Percentiles rank a stretch among this genome's conserved stretches.
Conservation (phyloP, 371 early-diverging fungal species). For the Fennellomyces sp. region DNA sequence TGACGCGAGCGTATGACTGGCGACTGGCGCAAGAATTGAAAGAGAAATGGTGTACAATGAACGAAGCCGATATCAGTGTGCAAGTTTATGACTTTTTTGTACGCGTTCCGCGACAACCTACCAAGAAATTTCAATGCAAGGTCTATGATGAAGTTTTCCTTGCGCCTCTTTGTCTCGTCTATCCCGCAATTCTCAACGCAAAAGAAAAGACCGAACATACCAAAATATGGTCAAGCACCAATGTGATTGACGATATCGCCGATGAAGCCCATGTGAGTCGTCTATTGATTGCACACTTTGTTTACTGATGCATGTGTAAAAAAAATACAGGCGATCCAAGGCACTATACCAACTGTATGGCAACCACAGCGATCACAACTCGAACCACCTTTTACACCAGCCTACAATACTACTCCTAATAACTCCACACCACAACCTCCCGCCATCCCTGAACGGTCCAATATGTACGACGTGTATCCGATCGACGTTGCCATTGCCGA, state of each 20-base stretch:
- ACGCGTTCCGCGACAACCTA: constrained; percentile 69
- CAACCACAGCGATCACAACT: constrained; percentile 7
- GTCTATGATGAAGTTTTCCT: constrained; percentile 85
- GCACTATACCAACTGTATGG: constrained; percentile 9
- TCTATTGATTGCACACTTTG: not conserved
- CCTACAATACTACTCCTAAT: not conserved
- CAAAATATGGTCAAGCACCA: constrained; percentile 20
- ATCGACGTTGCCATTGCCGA: constrained; percentile 84
- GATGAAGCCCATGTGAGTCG: constrained; percentile 37
- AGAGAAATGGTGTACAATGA: constrained; percentile 81
- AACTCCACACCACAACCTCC: constrained; percentile 1
- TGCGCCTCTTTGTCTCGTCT: constrained; percentile 72
- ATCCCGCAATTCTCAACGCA: constrained; percentile 51
- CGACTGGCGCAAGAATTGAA: constrained; percentile 72
- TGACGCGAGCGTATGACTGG: constrained; percentile 72
- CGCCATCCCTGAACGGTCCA: constrained; percentile 6
- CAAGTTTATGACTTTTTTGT: constrained; percentile 84
- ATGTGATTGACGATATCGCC: constrained; percentile 39
- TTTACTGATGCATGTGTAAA: too few species aligned
- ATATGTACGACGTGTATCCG: constrained; percentile 40
- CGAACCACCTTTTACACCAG: not conserved
- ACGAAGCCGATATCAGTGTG: constrained; percentile 81
- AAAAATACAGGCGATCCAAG: not conserved
- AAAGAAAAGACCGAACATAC: constrained; percentile 19
- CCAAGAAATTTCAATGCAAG: constrained; percentile 80